Evolutionary conservation across 805 yeast species (phyloP).

Genomic region (Spathaspora sp.): DNA sequence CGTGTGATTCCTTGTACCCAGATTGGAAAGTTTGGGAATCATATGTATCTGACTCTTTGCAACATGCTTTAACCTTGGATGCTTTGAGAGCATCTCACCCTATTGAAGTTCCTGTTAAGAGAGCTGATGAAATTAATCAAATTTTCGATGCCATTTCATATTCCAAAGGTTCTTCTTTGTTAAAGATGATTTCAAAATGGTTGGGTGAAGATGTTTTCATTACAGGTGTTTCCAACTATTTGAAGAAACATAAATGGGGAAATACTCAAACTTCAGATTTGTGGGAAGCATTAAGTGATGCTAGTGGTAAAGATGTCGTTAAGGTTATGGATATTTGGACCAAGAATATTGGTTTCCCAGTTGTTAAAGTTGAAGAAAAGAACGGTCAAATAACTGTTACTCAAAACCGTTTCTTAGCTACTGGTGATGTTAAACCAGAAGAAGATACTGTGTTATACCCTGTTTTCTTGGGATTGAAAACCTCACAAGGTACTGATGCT

Average conservation of each 20-base stretch:
- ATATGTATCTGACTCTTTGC: slow-evolving; percentile 74
- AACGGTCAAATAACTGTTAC: slow-evolving; percentile 48
- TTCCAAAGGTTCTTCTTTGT: slow-evolving; percentile 73
- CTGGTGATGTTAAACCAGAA: slow-evolving; percentile 73
- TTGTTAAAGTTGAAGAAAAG: slow-evolving; percentile 61
- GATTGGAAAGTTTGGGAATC: slow-evolving; percentile 88
- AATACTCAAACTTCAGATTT: slow-evolving; percentile 74
- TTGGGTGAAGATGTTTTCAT: slow-evolving; percentile 74
- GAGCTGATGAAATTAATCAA: slow-evolving; percentile 78
- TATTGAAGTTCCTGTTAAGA: slow-evolving; percentile 75
- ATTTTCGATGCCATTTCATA: slow-evolving; percentile 83
- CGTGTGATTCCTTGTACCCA: slow-evolving; percentile 71
- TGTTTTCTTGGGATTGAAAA: slow-evolving; percentile 63
- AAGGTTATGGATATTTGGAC: slow-evolving; percentile 80
- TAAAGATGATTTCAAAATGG: slow-evolving; percentile 78
- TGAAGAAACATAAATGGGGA: slow-evolving; percentile 72
- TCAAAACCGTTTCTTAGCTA: slow-evolving; percentile 71
- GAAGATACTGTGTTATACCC: slow-evolving; percentile 71
- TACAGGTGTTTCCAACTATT: slow-evolving; percentile 74
- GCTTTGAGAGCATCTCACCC: slow-evolving; percentile 83
- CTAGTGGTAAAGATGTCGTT: slow-evolving; percentile 69
- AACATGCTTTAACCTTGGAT: slow-evolving; percentile 71
- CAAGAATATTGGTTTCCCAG: slow-evolving; percentile 73
- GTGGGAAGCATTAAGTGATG: slow-evolving; percentile 71
- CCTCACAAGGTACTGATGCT: slow-evolving; percentile 58